Evolutionary conservation across 768 basidiomycete species (phyloP), one percentile per base, ranked within the genome.

Genomic region (Tulasnella sp.): DNA sequence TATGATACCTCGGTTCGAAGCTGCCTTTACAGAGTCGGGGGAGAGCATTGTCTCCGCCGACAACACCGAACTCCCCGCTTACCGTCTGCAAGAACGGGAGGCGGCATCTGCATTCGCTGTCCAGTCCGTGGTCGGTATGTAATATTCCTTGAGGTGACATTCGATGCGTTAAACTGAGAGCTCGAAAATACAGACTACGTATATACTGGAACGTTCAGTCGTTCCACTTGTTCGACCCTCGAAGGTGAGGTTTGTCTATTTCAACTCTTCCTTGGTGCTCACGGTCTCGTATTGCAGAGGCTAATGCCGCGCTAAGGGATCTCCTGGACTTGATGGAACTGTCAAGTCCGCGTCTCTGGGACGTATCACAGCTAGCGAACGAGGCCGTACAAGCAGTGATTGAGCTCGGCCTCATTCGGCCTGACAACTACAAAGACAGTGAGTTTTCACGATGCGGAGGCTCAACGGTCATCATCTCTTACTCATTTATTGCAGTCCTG

Each of bases 271-370:
- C 14, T 40, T 25, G 34, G 25, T 22, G 36, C 11, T 71, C 12
- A 39, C 7, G 15, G n/a, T 36, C 11, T 71, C 15, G 37, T 40
- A 9, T 42, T 40, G 38, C 39, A 71, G 72, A 74, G 58, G 40
- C 72, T 3, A 54, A 19, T 15, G 42, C n/a, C 5, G 72, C 72
- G 36, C 15, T 74, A 14, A 40, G 34, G 4, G 29, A 54, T 54
- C 72, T 74, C 38, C 25, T 74, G 4, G 58, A 42, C 37, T 31
- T 74, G 22, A 29, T 74, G 38, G 72, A 74, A 1, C 49, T 74
- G 12, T 54, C 49, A 17, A 74, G 58, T 54, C n/a, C n/a, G n/a
- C n/a, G n/a, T n/a, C 4, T 74, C 36, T 74, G 72, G 72, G 49
- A 15, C 40, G 15, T 74, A 15, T n/a, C 40, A 1, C 9, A 67